Evolutionary conservation across 257 asterid genomes (phyloP), one percentile per base, ranked within the genome.

Genomic region (Penstemon davidsonii): DNA sequence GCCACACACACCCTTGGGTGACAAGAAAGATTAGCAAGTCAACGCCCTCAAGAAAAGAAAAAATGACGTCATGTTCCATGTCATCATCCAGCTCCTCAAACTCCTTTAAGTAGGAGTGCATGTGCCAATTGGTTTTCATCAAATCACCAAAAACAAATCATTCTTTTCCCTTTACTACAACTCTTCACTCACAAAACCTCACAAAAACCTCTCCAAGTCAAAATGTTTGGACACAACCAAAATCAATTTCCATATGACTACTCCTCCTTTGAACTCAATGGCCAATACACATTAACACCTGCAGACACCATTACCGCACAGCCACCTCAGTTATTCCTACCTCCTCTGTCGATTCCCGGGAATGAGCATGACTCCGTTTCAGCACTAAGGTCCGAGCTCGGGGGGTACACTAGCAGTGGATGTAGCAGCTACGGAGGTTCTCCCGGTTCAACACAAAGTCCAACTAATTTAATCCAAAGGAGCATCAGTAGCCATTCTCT

Each of bases 341-440:
- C 95, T 2, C 78, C 81, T 9, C 77, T 82, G 12, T 56, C 82
- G 9, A 83, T 87, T 13, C 90, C 94, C 3, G 74, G 62, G n/a
- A 62, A 64, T 7, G 85, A 83, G 42, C 86, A 72, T 54, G 94
- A 83, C 73, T 82, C 87, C 0, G 9, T 83, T 2, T 71, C 87
- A 1, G 76, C 81, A 15, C 51, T 85, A 72, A 78, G 85, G 73
- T 69, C 92, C 10, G 91, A 86, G 75, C 18, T 83, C 3, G 78
- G 87, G 1, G 78, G 87, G 1, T 76, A 80, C 69, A 83, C 86
- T 36, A 83, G 91, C 73, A 79, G 87, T 70, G 90, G 96, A 8
- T 84, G 91, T 72, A 86, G 95, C 82, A 86, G 92, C 78, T 83
- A 83, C 36, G 82, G 80, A 25, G 90, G 90, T 45, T 86, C 96